Evolutionary conservation across 345 rosid genomes (phyloP).

Genomic region (Salix exigua): DNA sequence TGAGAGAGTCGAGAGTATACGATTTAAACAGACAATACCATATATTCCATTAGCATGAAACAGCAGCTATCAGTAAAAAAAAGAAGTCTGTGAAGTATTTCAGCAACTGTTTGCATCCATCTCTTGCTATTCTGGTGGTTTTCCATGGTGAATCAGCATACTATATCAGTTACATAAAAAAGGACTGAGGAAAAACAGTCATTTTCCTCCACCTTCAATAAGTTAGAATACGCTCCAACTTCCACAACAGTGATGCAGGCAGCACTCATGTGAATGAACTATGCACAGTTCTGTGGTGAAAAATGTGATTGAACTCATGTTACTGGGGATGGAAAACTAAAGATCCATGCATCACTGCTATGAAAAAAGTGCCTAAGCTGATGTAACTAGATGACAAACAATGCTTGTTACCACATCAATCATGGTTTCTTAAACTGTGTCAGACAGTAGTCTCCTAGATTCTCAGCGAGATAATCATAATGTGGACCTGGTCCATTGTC

Average conservation of each 20-base stretch:
- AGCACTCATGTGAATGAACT: conserved; percentile 18
- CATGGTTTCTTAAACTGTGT: conserved; percentile 23
- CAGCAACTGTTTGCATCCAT: conserved; percentile 21
- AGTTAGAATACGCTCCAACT: conserved; percentile 25
- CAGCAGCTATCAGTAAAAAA: not conserved
- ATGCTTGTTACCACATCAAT: conserved; percentile 4
- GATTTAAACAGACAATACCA: not conserved
- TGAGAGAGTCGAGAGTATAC: not conserved
- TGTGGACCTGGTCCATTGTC: conserved; percentile 57
- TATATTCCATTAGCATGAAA: conserved; percentile 3
- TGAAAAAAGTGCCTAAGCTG: conserved; percentile 13
- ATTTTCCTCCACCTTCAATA: conserved; percentile 9
- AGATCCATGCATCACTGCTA: conserved; percentile 17
- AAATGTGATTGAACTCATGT: conserved; percentile 21
- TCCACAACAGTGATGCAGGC: conserved; percentile 9
- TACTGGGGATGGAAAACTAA: conserved; percentile 21
- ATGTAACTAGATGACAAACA: conserved; percentile 1
- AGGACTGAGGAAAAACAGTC: conserved; percentile 19
- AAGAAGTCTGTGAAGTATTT: conserved; percentile 9
- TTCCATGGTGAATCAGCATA: conserved; percentile 1
- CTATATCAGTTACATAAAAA: conserved; percentile 14
- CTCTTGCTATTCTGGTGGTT: conserved; percentile 18
- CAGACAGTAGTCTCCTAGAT: conserved; percentile 55
- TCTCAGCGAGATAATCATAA: conserved; percentile 63
- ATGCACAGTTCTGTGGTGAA: conserved; percentile 21